Conservation (phyloP, 306 rosid genomes). For the Erythrophleum fordii region DNA sequence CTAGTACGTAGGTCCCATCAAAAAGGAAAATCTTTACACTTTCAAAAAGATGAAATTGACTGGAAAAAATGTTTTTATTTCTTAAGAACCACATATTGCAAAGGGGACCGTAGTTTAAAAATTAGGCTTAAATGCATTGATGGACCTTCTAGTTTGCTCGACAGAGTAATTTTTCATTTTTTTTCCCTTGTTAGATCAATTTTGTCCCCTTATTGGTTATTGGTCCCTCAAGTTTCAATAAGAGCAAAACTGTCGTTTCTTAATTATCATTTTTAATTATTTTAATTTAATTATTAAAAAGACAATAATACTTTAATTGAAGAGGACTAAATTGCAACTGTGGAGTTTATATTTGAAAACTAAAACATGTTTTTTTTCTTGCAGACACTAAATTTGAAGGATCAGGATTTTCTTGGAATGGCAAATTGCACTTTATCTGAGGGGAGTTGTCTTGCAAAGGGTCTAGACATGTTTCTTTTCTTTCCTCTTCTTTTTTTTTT, state of each 20-base stretch:
- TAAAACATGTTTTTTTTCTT: slow-evolving; percentile 30
- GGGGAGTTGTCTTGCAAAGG: slow-evolving; percentile 47
- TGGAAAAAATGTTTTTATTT: background rate
- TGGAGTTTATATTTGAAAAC: slow-evolving; percentile 7
- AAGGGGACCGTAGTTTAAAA: background rate
- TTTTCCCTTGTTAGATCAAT: too few species aligned
- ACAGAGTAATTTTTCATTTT: too few species aligned
- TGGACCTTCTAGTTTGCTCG: background rate
- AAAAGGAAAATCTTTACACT: background rate
- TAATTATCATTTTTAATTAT: too few species aligned
- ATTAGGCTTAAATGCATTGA: background rate
- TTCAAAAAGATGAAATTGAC: background rate
- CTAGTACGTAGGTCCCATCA: background rate
- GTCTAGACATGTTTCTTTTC: too few species aligned
- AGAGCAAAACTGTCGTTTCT: too few species aligned
- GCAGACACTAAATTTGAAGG: slow-evolving; percentile 68
- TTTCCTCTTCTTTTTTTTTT: too few species aligned
- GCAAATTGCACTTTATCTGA: slow-evolving; percentile 76
- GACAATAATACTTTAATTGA: too few species aligned
- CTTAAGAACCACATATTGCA: background rate
- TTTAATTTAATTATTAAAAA: too few species aligned
- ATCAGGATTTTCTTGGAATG: slow-evolving; percentile 89
- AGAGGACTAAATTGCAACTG: too few species aligned
- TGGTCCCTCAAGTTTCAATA: too few species aligned
- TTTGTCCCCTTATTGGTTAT: too few species aligned